Conservation (phyloP, 73 alveolate species). For the Paramecium biaurelia region DNA sequence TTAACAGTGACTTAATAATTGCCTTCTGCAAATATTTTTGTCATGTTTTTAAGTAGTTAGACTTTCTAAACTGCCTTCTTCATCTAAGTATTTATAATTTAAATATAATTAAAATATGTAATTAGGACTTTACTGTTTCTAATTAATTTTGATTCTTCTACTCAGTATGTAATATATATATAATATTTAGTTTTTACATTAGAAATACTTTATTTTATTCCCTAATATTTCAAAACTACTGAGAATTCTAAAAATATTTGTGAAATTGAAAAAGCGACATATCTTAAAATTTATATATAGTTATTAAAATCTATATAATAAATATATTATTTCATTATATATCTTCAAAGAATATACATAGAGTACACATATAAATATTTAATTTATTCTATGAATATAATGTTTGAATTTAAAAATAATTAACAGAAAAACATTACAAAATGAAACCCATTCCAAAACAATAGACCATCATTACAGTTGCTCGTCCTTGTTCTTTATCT, state of each 20-base stretch:
- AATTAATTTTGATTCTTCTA: no score
- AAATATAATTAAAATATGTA: not conserved
- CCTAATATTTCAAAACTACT: no score
- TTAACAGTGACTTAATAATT: not conserved
- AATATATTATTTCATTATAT: no score
- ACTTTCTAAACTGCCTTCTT: constrained; percentile 31
- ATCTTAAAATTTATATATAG: no score
- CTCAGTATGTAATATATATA: not conserved
- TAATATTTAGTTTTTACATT: no score
- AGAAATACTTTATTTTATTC: no score
- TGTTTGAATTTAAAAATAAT: not conserved
- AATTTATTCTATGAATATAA: not conserved
- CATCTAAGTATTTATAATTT: not conserved
- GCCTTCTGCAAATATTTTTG: constrained; percentile 26
- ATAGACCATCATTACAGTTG: not conserved
- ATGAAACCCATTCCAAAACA: not conserved
- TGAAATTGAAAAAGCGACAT: no score
- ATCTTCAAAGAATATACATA: not conserved
- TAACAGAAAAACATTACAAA: constrained; percentile 12
- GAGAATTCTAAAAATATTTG: no score
- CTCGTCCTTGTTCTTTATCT: not conserved
- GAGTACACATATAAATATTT: not conserved
- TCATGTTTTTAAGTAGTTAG: not conserved
- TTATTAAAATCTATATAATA: no score
- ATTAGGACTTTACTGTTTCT: not conserved